These are phyloP conservation scores for Entamoeba nuttalli DNA, from an alignment of 208 protist genomes.

Conservation along the genomic window DNA sequence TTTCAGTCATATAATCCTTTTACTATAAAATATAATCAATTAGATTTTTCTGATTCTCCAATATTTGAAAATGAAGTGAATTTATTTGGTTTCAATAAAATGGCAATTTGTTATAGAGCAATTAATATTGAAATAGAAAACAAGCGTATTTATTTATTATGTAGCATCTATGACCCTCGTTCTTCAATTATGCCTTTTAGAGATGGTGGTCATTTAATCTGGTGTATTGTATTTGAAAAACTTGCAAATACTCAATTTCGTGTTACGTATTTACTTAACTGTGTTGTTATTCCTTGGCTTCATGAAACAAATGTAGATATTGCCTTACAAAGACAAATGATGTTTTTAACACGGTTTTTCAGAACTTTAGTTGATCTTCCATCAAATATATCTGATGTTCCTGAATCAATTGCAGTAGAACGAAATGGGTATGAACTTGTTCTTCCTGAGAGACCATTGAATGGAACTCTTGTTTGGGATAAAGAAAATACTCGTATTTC, in stretches of 20 bases:
- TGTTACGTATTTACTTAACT: not conserved
- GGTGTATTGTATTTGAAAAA: not conserved
- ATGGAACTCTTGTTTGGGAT: not conserved
- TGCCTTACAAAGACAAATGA: not conserved
- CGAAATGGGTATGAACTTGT: not conserved
- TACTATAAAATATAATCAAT: too few species aligned
- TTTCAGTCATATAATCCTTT: too few species aligned
- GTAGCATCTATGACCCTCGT: not conserved
- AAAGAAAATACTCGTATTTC: not conserved
- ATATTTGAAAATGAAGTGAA: not conserved
- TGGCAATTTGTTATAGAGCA: not conserved
- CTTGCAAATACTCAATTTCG: not conserved
- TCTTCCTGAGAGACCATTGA: not conserved
- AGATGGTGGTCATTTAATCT: not conserved
- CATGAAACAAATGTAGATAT: not conserved
- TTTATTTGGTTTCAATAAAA: not conserved
- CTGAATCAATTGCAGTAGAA: not conserved
- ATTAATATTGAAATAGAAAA: not conserved
- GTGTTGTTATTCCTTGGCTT: not conserved
- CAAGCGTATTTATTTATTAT: not conserved
- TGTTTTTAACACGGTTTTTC: not conserved
- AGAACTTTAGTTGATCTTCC: not conserved
- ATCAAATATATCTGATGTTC: not conserved
- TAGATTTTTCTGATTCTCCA: not conserved
- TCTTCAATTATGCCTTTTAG: not conserved